Base-by-base conservation (phyloP, 352 stramenopile genomes). In the Paralagenidium karlingii region DNA sequence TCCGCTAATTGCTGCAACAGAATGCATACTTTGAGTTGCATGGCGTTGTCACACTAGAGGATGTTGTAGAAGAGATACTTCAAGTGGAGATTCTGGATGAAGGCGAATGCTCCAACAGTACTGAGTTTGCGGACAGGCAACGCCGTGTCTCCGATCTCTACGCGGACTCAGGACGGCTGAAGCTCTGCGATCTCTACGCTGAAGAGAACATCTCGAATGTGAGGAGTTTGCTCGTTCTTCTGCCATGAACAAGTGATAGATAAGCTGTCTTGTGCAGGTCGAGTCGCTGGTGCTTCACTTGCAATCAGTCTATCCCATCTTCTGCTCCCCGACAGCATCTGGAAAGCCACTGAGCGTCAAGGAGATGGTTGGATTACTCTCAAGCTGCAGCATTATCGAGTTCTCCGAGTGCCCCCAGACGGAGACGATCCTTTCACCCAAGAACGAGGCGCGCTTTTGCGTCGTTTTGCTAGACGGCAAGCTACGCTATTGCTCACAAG, bases 1-100 rank as follows among this genome's bases (percentile, higher is more conserved):
- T 30, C 49, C 40, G 7, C 1, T 31, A 20, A 41, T 24, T 29
- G 12, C 20, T 44, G 31, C 43, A 86, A 40, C 59, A 45, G 25
- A 90, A 97, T 48, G 81, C 92, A 9, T 88, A 86, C 40, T 94
- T 97, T 36, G 79, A 91, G 47, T 60, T 98, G 1, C 80, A 95
- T 34, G 96, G 96, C 15, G 96, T 99, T 26, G 94, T 99, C 26
- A 99, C 96, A 10, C 58, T 99, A 6, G 95, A 99, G 60, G 96
- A 99, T 60, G 94, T 99, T 15, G 81, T 99, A 31, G 94, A 99
- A 53, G 84, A 97, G 40, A 98, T 99, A 48, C 62, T 99, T 38
- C 71, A 85, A 43, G 82, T 92, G 43, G 91, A 98, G 48, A 97
- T 99, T 48, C 68, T 98, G 15, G 94, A 98, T 57, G 94, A 98